phyloP scores from a whole-genome alignment of 306 rosid species.

The Vicia sativa region DNA sequence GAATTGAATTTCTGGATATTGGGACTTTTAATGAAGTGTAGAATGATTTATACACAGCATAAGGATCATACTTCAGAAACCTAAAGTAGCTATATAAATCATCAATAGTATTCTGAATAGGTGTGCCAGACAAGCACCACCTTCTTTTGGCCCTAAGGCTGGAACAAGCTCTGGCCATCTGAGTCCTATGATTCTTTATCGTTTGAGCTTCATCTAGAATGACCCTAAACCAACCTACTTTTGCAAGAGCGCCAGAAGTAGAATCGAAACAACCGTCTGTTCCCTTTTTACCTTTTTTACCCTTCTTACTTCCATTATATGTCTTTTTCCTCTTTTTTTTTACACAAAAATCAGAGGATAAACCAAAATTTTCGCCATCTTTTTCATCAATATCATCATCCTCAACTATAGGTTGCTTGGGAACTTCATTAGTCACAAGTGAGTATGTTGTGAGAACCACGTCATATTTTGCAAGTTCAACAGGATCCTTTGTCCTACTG shows the following conservation, averaged over 20 bases:
- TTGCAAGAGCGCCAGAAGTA: slow-evolving; percentile 80
- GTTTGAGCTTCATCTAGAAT: slow-evolving; percentile 98
- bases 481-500: slow-evolving; percentile 83
- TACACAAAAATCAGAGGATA: slow-evolving; percentile 62
- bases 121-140: slow-evolving; percentile 99
- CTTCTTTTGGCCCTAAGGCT: slow-evolving; percentile 96
- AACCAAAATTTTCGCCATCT: slow-evolving; percentile 65
- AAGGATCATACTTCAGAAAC: slow-evolving; percentile 94
- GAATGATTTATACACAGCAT: slow-evolving; percentile 86
- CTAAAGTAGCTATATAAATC: slow-evolving; percentile 96
- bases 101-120: slow-evolving; percentile 91
- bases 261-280: slow-evolving; percentile 59
- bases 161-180: slow-evolving; percentile 98
- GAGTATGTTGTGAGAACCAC: slow-evolving; percentile 96
- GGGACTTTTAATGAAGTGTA: slow-evolving; percentile 84
- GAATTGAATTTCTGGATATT: slow-evolving; percentile 78
- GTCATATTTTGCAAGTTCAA: slow-evolving; percentile 73
- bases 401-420: slow-evolving; percentile 84
- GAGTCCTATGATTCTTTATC: slow-evolving; percentile 98
- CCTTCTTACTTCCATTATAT: slow-evolving; percentile 52
- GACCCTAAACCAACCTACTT: slow-evolving; percentile 93
- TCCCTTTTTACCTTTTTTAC: slow-evolving; percentile 80
- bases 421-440: slow-evolving; percentile 89
- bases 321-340: slow-evolving; percentile 76
- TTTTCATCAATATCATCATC: slow-evolving; percentile 82